Percentiles rank a stretch among this genome's conserved stretches.
These are phyloP conservation scores for Agaricus sinodeliciosus DNA, from an alignment of 768 basidiomycete species.

Conservation along the genomic window DNA sequence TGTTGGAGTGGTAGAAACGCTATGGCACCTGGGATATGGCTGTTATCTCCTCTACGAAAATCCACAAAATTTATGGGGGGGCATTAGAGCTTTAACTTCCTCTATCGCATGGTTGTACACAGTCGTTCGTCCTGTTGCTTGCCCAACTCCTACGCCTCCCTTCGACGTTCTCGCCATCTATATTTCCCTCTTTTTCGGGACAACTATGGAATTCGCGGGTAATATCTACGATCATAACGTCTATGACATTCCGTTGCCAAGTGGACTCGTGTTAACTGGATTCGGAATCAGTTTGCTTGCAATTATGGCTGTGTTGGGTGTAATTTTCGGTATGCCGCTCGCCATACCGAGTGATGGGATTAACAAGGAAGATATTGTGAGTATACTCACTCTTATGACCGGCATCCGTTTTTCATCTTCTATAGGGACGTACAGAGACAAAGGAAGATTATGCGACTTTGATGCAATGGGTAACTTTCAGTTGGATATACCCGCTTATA, in stretches of 20 bases:
- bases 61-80: constrained; percentile 11
- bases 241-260: constrained; percentile 35
- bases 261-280: constrained; percentile 20
- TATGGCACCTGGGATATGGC: constrained; percentile 56
- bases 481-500: constrained; percentile 66
- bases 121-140: constrained; percentile 43
- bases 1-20: constrained; percentile 47
- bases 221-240: constrained; percentile 44
- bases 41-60: constrained; percentile 44
- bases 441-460: constrained; percentile 76
- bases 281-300: constrained; percentile 37
- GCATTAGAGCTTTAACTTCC: constrained; percentile 28
- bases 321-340: constrained; percentile 59
- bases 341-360: constrained; percentile 50
- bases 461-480: constrained; percentile 66
- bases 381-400: constrained; percentile 18
- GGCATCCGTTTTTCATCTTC: neutral
- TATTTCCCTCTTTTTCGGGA: constrained; percentile 36
- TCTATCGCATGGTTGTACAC: constrained; percentile 65
- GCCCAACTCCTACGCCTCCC: constrained; percentile 51
- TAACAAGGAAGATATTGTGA: constrained; percentile 54
- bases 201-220: constrained; percentile 46
- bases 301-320: constrained; percentile 32
- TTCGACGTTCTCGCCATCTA: constrained; percentile 60
- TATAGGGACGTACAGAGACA: constrained; percentile 46